phyloP scores from a whole-genome alignment of 768 basidiomycete species.

The Boletus coccyginus region DNA sequence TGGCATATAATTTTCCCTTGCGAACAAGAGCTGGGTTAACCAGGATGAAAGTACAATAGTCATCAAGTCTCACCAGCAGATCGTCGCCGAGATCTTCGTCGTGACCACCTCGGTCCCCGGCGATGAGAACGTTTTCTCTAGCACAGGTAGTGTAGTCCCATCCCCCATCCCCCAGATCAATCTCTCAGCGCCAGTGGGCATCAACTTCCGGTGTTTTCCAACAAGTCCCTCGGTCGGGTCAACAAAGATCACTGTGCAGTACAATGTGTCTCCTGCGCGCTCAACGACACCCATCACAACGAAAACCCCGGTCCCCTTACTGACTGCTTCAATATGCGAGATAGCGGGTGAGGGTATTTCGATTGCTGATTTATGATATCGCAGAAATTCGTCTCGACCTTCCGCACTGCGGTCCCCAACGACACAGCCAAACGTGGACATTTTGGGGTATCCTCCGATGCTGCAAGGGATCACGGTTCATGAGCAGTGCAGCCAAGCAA shows the following conservation, averaged over 20 bases:
- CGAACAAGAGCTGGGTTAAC: neutral
- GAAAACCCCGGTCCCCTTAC: constrained; percentile 48
- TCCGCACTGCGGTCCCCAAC: constrained; percentile 48
- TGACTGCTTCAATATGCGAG: constrained; percentile 45
- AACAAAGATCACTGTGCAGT: constrained; percentile 58
- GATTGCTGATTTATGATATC: constrained; percentile 54
- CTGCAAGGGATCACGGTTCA: constrained; percentile 23
- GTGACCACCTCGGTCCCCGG: constrained; percentile 23
- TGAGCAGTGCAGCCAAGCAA: neutral
- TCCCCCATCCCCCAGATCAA: constrained; percentile 64
- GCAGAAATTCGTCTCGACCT: constrained; percentile 59
- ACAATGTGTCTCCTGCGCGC: constrained; percentile 55
- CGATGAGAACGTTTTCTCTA: constrained; percentile 38
- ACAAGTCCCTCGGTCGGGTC: constrained; percentile 50
- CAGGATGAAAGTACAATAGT: neutral
- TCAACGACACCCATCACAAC: constrained; percentile 62
- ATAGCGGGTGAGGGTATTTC: constrained; percentile 53
- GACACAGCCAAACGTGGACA: constrained; percentile 41
- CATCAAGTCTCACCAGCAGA: constrained; percentile 49
- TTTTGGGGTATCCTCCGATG: constrained; percentile 60
- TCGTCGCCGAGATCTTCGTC: constrained; percentile 52
- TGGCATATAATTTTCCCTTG: constrained; percentile 73
- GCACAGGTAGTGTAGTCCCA: constrained; percentile 49
- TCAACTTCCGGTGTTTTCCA: constrained; percentile 63
- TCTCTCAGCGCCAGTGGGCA: constrained; percentile 60